Base-by-base conservation (phyloP, 2,329 filamentous ascomycete species). In the Cladophialophora immunda region DNA sequence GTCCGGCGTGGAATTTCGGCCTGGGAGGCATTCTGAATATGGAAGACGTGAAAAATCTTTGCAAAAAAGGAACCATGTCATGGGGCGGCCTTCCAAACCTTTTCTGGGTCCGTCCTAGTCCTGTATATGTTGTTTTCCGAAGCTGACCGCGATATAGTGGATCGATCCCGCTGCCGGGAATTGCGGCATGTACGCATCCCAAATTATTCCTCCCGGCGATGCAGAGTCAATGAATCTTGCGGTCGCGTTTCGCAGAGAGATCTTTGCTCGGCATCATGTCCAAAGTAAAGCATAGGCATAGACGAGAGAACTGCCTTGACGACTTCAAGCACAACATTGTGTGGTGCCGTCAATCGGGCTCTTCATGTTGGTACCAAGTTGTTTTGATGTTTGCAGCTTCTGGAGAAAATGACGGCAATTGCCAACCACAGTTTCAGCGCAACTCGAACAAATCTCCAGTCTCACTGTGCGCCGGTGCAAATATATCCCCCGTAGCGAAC, bases 61-160 rank as follows among this genome's bases (percentile, higher is more conserved):
- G 61, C 25, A 67, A 67, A 38, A 62, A 62, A 41, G 66, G 70
- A 19, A 72, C 69, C 8, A 56, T 72, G 61, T 65, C 67, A 25
- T 74, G 72, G 73, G 69, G 70, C 29, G 73, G 73, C 11, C 54
- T 73, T 55, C 72, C 72, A 32, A 73, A 73, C 58, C 29, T 73
- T 17, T 71, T 71, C 45, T 73, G 69, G 67, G 67, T 69, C 45
- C n/a, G 67, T 62, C 38, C 19, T 30, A 13, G 2, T 45, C 52
- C 45, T 32, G 52, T 30, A 13, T 47, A 36, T 17, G 17, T 53
- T 32, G 11, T 47, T 6, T 4, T 34, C 50, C 17, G 36, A n/a
- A 57, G 29, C 56, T 59, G 30, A 68, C 41, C 22, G 47, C 25
- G 50, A 41, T 38, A 67, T 30, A 67, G 73, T 74, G 71, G 71